Evolutionary conservation across 148 eudicot species (phyloP).

Genomic region (Spergularia bocconei): DNA sequence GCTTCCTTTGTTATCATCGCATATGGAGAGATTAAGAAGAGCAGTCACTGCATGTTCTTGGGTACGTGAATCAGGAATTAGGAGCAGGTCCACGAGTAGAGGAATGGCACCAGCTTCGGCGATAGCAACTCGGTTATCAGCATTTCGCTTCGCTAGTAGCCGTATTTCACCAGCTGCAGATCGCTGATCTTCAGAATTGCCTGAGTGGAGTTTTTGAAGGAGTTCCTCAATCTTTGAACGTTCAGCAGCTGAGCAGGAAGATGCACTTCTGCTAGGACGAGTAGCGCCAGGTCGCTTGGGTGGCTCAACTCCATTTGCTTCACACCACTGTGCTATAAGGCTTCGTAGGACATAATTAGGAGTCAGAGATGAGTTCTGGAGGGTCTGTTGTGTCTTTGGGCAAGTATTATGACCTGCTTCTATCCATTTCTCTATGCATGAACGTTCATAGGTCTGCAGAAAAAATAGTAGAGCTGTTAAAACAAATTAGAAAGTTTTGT

Average conservation of each 20-base stretch:
- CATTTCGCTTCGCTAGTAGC: conserved; percentile 79
- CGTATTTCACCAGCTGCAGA: conserved; percentile 79
- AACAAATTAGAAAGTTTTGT: neutral
- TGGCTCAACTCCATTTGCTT: conserved; percentile 72
- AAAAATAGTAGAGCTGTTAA: conserved; percentile 9
- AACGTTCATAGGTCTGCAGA: conserved; percentile 84
- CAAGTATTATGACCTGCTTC: conserved; percentile 80
- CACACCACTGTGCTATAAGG: conserved; percentile 93
- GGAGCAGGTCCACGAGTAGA: conserved; percentile 59
- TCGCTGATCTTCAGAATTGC: conserved; percentile 61
- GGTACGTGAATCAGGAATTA: conserved; percentile 61
- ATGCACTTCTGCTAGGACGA: conserved; percentile 36
- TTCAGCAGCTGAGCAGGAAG: conserved; percentile 66
- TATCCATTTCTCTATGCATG: conserved; percentile 88
- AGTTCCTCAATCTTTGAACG: conserved; percentile 61
- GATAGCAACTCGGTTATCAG: conserved; percentile 78
- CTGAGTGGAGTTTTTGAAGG: conserved; percentile 55
- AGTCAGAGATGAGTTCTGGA: conserved; percentile 60
- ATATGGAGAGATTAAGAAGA: conserved; percentile 87
- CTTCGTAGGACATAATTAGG: conserved; percentile 88
- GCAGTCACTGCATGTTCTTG: conserved; percentile 94
- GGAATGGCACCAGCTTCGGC: conserved; percentile 95
- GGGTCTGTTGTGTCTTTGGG: conserved; percentile 87
- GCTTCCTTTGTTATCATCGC: conserved; percentile 78
- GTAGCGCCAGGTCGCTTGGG: conserved; percentile 61